These are phyloP conservation scores for Nicotiana paniculata DNA, from an alignment of 257 asterid species.

Conservation along the genomic window DNA sequence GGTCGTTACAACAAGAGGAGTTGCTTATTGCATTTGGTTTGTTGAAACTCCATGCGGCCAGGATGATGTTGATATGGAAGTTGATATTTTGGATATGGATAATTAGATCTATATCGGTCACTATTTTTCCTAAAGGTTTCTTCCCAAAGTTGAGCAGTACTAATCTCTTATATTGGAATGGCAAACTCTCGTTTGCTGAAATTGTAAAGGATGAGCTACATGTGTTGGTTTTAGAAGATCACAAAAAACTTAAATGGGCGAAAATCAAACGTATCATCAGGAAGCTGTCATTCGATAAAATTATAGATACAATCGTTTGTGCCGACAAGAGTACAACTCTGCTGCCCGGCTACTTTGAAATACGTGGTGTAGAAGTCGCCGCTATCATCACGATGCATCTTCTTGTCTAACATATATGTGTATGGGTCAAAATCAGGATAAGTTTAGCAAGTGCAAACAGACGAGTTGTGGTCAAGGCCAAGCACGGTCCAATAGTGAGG, in stretches of 20 bases:
- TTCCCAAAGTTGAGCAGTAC: background rate
- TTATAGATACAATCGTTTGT: background rate
- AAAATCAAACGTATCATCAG: background rate
- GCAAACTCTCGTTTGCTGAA: background rate
- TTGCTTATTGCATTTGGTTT: background rate
- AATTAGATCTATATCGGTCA: background rate
- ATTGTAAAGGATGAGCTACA: background rate
- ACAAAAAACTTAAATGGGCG: background rate
- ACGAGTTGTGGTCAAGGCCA: no score
- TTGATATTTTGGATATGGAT: background rate
- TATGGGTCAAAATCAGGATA: no score
- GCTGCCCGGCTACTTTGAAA: background rate
- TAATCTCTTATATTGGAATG: background rate
- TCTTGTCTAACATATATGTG: no score
- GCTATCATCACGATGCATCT: no score
- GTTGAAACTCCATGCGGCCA: background rate
- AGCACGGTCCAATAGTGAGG: no score
- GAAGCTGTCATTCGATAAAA: no score
- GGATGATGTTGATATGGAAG: background rate
- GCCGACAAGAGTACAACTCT: background rate
- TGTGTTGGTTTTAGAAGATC: background rate
- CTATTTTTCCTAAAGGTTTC: background rate
- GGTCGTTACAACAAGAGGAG: background rate
- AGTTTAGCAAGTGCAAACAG: no score
- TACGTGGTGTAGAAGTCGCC: no score